Evolutionary conservation across 176 grass and related monocot genomes (phyloP).

Genomic region (Juncus effusus): DNA sequence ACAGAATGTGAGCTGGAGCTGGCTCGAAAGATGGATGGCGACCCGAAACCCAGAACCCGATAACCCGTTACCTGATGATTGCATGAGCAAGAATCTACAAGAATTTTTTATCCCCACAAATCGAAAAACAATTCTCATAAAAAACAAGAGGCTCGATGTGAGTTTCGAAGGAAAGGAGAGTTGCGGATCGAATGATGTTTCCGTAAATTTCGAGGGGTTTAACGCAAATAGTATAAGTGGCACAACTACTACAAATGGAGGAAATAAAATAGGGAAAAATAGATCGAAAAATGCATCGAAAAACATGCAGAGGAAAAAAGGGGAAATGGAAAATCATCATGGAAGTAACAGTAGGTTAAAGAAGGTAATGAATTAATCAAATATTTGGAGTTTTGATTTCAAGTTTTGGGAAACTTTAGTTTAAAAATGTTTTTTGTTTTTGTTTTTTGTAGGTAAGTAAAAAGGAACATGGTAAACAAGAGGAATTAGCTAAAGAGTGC

Average conservation of each 20-base stretch:
- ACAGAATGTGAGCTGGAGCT: conserved; percentile 83
- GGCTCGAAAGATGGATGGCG: conserved; percentile 99
- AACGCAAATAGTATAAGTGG: conserved; percentile 31
- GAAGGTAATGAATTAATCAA: conserved; percentile 44
- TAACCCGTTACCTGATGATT: conserved; percentile 34
- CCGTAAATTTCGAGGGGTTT: conserved; percentile 69
- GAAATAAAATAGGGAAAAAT: conserved; percentile 44
- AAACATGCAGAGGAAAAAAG: conserved; percentile 47
- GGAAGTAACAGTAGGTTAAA: conserved; percentile 36
- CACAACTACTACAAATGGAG: conserved; percentile 17
- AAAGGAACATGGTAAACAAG: conserved; percentile 49
- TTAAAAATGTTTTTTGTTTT: not conserved
- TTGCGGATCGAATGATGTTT: conserved; percentile 92
- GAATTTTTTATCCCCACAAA: conserved; percentile 21
- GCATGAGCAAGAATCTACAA: conserved; percentile 52
- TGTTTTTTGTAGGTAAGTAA: conserved; percentile 60
- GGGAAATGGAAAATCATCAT: conserved; percentile 34
- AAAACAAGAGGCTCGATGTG: conserved; percentile 47
- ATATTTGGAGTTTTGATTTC: not conserved
- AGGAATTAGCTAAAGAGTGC: conserved; percentile 12
- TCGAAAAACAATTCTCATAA: conserved; percentile 46
- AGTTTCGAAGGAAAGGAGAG: conserved; percentile 83
- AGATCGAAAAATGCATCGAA: conserved; percentile 43
- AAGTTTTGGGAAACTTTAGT: not conserved
- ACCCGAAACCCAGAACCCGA: conserved; percentile 45